A percentile compares a stretch with the other conserved stretches of the same genome.
These are phyloP conservation scores for Myxozyma nipponensis DNA, from an alignment of 805 yeast genomes.

Conservation along the genomic window DNA sequence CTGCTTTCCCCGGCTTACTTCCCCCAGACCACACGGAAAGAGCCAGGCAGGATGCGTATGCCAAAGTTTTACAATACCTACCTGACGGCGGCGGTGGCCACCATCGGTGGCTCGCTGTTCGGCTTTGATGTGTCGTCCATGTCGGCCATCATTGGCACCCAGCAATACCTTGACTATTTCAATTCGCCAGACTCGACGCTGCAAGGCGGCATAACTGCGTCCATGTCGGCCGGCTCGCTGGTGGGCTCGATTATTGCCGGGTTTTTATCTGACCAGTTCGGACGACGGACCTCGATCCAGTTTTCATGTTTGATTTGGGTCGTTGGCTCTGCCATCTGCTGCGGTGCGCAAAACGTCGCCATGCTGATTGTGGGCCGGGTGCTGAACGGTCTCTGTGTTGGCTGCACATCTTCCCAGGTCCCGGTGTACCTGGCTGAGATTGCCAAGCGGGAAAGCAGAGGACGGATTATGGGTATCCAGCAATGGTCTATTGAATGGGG, in stretches of 20 bases:
- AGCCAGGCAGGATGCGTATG: too few species aligned
- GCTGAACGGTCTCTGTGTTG: slow-evolving; percentile 68
- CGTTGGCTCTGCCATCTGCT: slow-evolving; percentile 17
- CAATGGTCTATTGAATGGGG: slow-evolving; percentile 59
- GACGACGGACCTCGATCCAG: slow-evolving; percentile 21
- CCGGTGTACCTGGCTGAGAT: slow-evolving; percentile 24
- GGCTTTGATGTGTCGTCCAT: slow-evolving; percentile 67
- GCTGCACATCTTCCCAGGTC: slow-evolving; percentile 42
- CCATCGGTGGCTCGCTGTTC: slow-evolving; percentile 55
- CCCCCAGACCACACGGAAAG: too few species aligned
- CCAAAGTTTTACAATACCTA: slow-evolving; percentile 14
- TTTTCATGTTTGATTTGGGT: slow-evolving; percentile 12
- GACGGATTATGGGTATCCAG: slow-evolving; percentile 36
- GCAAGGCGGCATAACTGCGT: slow-evolving; percentile 63
- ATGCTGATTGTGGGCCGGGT: slow-evolving; percentile 68
- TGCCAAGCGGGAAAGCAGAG: slow-evolving; percentile 14
- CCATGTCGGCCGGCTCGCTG: slow-evolving; percentile 65
- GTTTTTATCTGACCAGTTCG: slow-evolving; percentile 13
- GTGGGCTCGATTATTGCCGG: slow-evolving; percentile 55
- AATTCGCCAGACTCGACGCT: slow-evolving; percentile 46
- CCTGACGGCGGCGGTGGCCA: slow-evolving; percentile 41
- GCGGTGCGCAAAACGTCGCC: slow-evolving; percentile 41
- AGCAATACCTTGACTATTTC: slow-evolving; percentile 47
- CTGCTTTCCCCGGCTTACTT: too few species aligned
- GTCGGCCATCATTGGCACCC: slow-evolving; percentile 50